Evolutionary conservation across 78 protist species (phyloP), one percentile per base, ranked within the genome.

Genomic region (Monocercomonoides exilis): DNA sequence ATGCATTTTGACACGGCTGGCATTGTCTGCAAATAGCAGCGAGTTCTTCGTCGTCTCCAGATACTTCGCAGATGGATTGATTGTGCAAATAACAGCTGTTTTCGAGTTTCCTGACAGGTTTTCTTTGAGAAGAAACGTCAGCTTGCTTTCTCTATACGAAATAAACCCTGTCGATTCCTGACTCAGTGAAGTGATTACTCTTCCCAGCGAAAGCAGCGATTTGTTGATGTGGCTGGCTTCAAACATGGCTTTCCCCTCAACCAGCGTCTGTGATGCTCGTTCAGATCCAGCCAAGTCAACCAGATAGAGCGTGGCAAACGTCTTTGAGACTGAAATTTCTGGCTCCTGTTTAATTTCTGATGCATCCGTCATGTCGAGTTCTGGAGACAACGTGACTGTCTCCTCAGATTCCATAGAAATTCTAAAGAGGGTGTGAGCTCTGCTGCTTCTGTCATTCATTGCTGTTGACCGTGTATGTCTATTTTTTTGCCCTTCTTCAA

Each of bases 211-310:
- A 1, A 2, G 1, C 35, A 81, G 85, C 46, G 45, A 36, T 2
- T 81, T n/a, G 41, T 81, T 81, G 85, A 81, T 81, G 45, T 38
- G 1, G 2, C 41, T 41, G 1, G 38, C 85, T 2, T 81, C 85
- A 43, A 35, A 1, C 85, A 81, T 43, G 35, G 46, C 5, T 6
- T 41, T n/a, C 34, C 85, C 85, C 45, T 2, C 2, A 4, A 3
- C 85, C 2, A 2, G 63, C 35, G 45, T 81, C 41, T 81, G 45
- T 29, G 2, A 2, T 33, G 2, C 3, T 29, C 41, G 34, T 2
- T 81, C 85, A 38, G 85, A 81, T 36, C 85, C 85, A 41, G 85
- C 85, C 2, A 81, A 44, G 85, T 81, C 85, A 41, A 81, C 41
- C 63, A 81, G 34, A 2, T 81, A 41, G 38, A 3, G 2, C 44